Conservation (phyloP, 345 rosid species). For the Citrus maxima region DNA sequence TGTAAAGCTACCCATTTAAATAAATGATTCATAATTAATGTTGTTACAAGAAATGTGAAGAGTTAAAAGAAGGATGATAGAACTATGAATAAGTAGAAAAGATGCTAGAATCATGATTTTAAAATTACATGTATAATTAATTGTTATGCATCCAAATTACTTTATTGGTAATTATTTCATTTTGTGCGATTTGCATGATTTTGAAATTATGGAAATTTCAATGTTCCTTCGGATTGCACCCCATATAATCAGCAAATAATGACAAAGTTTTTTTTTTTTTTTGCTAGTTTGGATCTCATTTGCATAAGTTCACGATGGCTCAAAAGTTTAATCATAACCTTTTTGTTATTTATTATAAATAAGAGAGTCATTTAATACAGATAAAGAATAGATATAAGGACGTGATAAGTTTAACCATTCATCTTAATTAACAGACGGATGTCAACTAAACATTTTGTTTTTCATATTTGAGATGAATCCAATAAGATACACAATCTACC, state of each 20-base stretch:
- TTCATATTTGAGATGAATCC: too few relatives aligned
- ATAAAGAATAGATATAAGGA: too few relatives aligned
- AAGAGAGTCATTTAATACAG: neutral
- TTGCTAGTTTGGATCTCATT: neutral
- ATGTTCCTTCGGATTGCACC: neutral
- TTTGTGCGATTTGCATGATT: neutral
- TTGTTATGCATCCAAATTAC: neutral
- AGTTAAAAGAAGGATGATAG: too few relatives aligned
- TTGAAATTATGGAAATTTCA: constrained; percentile 12
- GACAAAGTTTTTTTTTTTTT: neutral
- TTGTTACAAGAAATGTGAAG: too few relatives aligned
- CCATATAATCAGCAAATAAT: constrained; percentile 3
- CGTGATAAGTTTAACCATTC: too few relatives aligned
- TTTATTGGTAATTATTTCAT: neutral
- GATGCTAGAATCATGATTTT: too few relatives aligned
- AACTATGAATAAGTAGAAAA: too few relatives aligned
- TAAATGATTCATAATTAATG: too few relatives aligned
- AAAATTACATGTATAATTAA: neutral
- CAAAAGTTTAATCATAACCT: constrained; percentile 2
- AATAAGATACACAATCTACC: too few relatives aligned
- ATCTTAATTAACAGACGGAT: too few relatives aligned
- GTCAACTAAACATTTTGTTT: too few relatives aligned
- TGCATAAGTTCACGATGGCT: neutral
- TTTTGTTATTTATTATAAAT: neutral
- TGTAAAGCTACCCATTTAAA: neutral